A percentile compares a stretch with the other conserved stretches of the same genome.
Evolutionary conservation across 257 asterid species (phyloP).

Genomic region (Hygrophila difformis): DNA sequence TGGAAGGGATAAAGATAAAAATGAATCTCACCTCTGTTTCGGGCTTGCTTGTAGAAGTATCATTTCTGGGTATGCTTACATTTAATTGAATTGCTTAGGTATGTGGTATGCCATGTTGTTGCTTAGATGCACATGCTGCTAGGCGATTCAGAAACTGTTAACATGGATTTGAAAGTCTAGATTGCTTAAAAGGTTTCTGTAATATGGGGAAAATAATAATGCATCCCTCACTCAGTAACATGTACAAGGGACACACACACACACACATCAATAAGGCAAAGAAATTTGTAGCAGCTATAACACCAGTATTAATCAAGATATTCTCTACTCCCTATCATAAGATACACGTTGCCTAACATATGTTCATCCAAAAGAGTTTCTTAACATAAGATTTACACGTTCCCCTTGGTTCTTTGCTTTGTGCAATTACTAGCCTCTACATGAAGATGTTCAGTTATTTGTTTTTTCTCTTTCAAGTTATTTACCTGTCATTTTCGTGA

Average conservation of each 20-base stretch:
- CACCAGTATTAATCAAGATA: too few relatives aligned
- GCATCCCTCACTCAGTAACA: too few relatives aligned
- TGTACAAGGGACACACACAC: too few relatives aligned
- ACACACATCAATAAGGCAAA: too few relatives aligned
- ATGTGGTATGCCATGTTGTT: background rate
- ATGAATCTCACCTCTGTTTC: background rate
- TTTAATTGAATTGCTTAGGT: background rate
- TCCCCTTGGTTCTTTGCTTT: background rate
- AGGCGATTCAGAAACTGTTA: background rate
- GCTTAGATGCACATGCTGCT: too few relatives aligned
- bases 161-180: background rate
- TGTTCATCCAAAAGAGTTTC: background rate
- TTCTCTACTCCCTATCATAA: too few relatives aligned
- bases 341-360: too few relatives aligned
- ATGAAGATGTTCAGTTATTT: too few relatives aligned
- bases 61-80: background rate
- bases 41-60: constrained; percentile 1
- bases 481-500: too few relatives aligned
- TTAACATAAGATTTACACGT: background rate
- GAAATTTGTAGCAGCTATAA: too few relatives aligned
- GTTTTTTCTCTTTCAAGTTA: too few relatives aligned
- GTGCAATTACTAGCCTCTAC: background rate
- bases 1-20: constrained; percentile 9
- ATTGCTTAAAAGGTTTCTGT: background rate
- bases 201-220: too few relatives aligned